phyloP scores from a whole-genome alignment of 257 asterid genomes.

The Fraxinus pennsylvanica region DNA sequence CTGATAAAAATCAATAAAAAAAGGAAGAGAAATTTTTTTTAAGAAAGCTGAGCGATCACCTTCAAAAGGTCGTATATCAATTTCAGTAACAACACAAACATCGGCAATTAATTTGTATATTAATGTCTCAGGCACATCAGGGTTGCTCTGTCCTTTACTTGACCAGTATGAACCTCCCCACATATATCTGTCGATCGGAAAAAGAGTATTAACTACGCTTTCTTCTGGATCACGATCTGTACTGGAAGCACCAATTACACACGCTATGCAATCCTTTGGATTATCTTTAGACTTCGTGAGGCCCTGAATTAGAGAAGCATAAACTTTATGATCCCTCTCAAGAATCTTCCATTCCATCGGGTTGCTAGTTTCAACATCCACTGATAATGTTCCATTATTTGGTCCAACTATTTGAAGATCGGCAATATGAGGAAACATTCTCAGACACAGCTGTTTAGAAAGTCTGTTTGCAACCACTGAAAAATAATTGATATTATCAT shows the following conservation, averaged over 20 bases:
- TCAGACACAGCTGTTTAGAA: constrained; percentile 53
- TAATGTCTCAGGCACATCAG: constrained; percentile 54
- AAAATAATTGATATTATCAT: constrained; percentile 4
- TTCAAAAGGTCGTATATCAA: constrained; percentile 55
- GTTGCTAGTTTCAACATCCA: constrained; percentile 31
- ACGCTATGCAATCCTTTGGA: constrained; percentile 38
- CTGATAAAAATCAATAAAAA: neutral
- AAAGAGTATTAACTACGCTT: constrained; percentile 39
- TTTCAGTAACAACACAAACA: constrained; percentile 48
- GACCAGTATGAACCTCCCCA: constrained; percentile 54
- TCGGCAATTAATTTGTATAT: constrained; percentile 39
- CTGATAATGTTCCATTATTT: neutral
- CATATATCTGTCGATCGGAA: constrained; percentile 33
- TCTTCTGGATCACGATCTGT: constrained; percentile 40
- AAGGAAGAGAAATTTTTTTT: neutral
- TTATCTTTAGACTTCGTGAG: constrained; percentile 26
- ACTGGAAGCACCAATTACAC: constrained; percentile 58
- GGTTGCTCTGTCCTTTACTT: constrained; percentile 51
- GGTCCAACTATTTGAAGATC: constrained; percentile 29
- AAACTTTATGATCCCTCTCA: constrained; percentile 45
- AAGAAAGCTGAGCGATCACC: constrained; percentile 36
- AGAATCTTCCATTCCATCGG: constrained; percentile 32
- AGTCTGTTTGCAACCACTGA: constrained; percentile 56
- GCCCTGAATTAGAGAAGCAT: constrained; percentile 38
- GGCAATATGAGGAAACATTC: constrained; percentile 43